Evolutionary conservation across 257 asterid genomes (phyloP), one percentile per base, ranked within the genome.

Genomic region (Nicotiana tomentosiformis): DNA sequence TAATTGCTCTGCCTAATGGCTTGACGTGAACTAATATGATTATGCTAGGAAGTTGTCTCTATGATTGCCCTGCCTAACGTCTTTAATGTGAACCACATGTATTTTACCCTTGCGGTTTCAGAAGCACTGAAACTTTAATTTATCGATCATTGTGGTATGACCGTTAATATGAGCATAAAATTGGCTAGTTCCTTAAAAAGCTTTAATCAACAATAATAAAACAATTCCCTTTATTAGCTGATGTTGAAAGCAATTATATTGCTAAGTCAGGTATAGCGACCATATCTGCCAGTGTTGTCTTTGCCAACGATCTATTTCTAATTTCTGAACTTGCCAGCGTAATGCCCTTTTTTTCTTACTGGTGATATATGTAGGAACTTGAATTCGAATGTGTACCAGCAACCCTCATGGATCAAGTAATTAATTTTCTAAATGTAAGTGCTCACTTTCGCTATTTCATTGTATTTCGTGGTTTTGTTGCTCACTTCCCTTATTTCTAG

Each of bases 371-470:
- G 77, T 80, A 93, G 97, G 96, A 91, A 49, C 87, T 79, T 85
- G 95, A 90, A 83, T 95, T 95, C 82, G 99, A 95, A 89, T 94
- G 98, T 56, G 99, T 87, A 80, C 89, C 95, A 43, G 81, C 88
- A 32, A 92, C 97, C 83, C 96, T 95, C 84, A 89, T 95, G 96
- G 99, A 95, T 76, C 93, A 89, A 83, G 96, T 95, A 80, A 94
- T 81, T 66, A 83, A 86, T 84, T 95, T 95, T 88, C 89, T 95
- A 72, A 94, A 95, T 82, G 97, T 93, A 90, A 91, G 96, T 76
- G 58, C 83, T 83, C 72, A 39, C 81, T 77, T 81, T 5, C 78
- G 57, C 74, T 74, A 64, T 82, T 70, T 68, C 37, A 12, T 65
- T 81, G 78, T 64, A 78, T 53, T 51, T 26, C 11, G 66, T 72